Percentiles rank a stretch among this genome's conserved stretches.
phyloP scores from a whole-genome alignment of 306 rosid genomes.

The Amphicarpaea edgeworthii region DNA sequence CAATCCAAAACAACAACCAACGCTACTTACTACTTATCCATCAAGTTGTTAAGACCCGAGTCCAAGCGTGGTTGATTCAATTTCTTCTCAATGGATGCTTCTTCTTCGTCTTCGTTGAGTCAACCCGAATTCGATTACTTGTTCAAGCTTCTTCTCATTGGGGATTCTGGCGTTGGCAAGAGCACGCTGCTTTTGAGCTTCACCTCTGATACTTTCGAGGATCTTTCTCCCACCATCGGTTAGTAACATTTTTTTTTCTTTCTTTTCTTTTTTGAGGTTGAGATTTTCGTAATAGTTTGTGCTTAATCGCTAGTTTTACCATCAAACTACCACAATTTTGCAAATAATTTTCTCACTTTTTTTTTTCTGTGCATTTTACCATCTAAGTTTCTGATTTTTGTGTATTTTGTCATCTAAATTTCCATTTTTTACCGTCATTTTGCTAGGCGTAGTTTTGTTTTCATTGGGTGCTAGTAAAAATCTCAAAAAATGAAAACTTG shows the following conservation, averaged over 20 bases:
- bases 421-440: no score
- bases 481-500: no score
- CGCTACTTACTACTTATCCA: no score
- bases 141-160: slow-evolving; percentile 82
- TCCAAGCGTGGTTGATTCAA: background rate
- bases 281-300: background rate
- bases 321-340: no score
- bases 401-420: no score
- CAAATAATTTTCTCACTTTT: no score
- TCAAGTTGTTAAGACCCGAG: background rate
- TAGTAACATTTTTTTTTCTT: background rate
- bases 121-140: slow-evolving; percentile 76
- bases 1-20: background rate
- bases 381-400: no score
- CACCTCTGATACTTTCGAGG: slow-evolving; percentile 73
- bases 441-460: no score
- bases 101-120: slow-evolving; percentile 54
- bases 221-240: slow-evolving; percentile 94
- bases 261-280: background rate
- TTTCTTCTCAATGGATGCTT: slow-evolving; percentile 55
- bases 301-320: no score
- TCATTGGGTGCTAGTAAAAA: no score
- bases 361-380: no score
- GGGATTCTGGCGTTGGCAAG: slow-evolving; percentile 91
- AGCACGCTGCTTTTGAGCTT: slow-evolving; percentile 78